Evolutionary conservation across 306 rosid genomes (phyloP), one percentile per base, ranked within the genome.

Genomic region (Lathyrus oleraceus): DNA sequence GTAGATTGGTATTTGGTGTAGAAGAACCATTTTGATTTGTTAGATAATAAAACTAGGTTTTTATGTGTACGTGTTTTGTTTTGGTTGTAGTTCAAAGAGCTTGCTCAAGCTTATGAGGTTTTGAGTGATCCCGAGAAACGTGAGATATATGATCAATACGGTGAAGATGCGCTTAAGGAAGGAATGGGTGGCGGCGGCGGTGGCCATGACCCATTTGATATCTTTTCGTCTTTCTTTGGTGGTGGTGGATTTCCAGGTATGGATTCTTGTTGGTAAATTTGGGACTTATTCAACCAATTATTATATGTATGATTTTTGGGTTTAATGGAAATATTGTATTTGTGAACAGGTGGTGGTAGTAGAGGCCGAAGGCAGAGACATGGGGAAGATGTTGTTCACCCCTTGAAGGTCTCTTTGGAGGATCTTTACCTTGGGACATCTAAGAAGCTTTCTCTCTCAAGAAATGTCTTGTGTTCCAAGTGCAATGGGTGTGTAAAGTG

Each of bases 101-200:
- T 92, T 69, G 92, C 90, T 19, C 96, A 92, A 72, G 96, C 97
- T 3, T 92, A 89, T 78, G 96, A 87, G 65, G 92, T 89, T 49
- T 78, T 92, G 67, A 89, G 92, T 63, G 95, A 92, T 25, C 90
- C 96, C 1, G 96, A 92, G 69, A 92, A 92, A 69, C 96, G 97
- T 65, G 96, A 87, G 51, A 80, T 89, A 21, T 92, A 92, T 30
- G 97, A 92, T 59, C 85, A 89, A 36, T 92, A 89, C 39, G 96
- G 96, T n/a, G 97, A 92, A 81, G 97, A 92, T 48, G 97, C 92
- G 0, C 96, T 92, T 5, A 92, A 89, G 83, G 95, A 92, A 69
- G 97, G 96, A 67, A 82, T 89, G 95, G 85, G 85, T 2, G 87
- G 86, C 0, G 85, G 87, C 0, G 89, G 90, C 0, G 88, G 89